Evolutionary conservation across 2,329 filamentous ascomycete species (phyloP).

Genomic region (Colletotrichum sublineola): DNA sequence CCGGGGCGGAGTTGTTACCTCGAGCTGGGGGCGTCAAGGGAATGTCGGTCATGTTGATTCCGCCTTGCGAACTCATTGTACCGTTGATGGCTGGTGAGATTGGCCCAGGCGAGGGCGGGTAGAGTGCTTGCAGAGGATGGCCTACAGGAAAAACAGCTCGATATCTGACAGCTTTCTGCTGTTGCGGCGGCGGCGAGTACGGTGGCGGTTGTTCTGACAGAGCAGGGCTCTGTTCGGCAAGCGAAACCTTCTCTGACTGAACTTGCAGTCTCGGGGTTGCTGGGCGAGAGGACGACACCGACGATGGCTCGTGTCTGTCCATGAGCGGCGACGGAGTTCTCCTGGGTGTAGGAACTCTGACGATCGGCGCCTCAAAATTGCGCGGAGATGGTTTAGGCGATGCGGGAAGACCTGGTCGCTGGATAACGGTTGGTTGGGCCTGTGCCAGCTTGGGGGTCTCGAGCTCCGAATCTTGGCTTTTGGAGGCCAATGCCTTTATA

Average conservation of each 20-base stretch:
- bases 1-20: conserved; percentile 41
- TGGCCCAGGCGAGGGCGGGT: conserved; percentile 71
- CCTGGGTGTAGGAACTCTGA: conserved; percentile 54
- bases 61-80: conserved; percentile 73
- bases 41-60: conserved; percentile 71
- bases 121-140: conserved; percentile 60
- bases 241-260: conserved; percentile 30
- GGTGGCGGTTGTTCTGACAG: conserved; percentile 64
- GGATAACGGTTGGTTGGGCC: conserved; percentile 7
- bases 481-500: conserved; percentile 24
- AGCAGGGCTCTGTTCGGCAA: conserved; percentile 28
- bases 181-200: conserved; percentile 66
- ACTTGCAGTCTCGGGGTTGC: conserved; percentile 38
- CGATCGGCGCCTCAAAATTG: conserved; percentile 49
- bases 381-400: conserved; percentile 42
- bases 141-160: conserved; percentile 70
- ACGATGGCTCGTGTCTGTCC: conserved; percentile 40
- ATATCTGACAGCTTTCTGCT: conserved; percentile 61
- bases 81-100: conserved; percentile 72
- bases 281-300: conserved; percentile 49
- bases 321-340: conserved; percentile 50
- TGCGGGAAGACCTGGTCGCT: conserved; percentile 40
- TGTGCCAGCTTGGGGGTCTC: conserved; percentile 16
- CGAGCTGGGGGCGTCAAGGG: conserved; percentile 61
- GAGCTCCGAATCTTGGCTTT: background rate